Percentiles rank a stretch among this genome's conserved stretches.
Conservation (phyloP, 1,139 yeast genomes). For the Scheffersomyces lignicola region DNA sequence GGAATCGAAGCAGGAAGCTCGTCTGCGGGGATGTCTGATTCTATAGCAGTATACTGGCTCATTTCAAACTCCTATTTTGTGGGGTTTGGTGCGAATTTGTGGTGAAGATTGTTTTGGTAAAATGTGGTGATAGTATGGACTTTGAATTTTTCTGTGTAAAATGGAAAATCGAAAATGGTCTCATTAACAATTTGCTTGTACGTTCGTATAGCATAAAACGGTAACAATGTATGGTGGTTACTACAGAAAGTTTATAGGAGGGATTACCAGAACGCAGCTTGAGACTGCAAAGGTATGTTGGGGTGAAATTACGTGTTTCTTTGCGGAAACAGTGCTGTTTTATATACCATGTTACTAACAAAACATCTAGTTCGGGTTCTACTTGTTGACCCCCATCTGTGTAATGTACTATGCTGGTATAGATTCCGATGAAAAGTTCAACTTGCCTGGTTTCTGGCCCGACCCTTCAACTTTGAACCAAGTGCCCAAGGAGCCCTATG, state of each 20-base stretch:
- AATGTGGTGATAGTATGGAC: background rate
- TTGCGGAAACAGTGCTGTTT: too few relatives aligned
- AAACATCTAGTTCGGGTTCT: slow-evolving; percentile 68
- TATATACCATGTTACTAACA: slow-evolving; percentile 18
- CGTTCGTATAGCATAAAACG: background rate
- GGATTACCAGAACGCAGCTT: slow-evolving; percentile 57
- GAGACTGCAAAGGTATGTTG: slow-evolving; percentile 65
- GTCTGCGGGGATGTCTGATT: slow-evolving; percentile 1
- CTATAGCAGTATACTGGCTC: slow-evolving; percentile 4
- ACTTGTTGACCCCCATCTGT: slow-evolving; percentile 79
- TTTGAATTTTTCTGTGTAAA: background rate
- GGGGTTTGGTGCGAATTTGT: background rate
- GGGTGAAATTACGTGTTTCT: background rate
- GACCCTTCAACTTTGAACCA: slow-evolving; percentile 89
- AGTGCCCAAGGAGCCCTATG: slow-evolving; percentile 91
- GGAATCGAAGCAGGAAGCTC: background rate
- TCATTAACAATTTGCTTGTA: background rate
- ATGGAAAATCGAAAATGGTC: slow-evolving; percentile 1
- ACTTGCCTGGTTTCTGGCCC: slow-evolving; percentile 97
- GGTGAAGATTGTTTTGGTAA: too few relatives aligned
- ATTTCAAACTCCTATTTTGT: background rate
- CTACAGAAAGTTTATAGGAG: slow-evolving; percentile 28
- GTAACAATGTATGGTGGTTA: background rate
- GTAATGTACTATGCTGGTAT: slow-evolving; percentile 92
- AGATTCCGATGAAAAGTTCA: slow-evolving; percentile 84